Percentiles rank a stretch among this genome's conserved stretches.
Conservation (phyloP, 2,329 filamentous ascomycete species). For the Triangularia setosa region DNA sequence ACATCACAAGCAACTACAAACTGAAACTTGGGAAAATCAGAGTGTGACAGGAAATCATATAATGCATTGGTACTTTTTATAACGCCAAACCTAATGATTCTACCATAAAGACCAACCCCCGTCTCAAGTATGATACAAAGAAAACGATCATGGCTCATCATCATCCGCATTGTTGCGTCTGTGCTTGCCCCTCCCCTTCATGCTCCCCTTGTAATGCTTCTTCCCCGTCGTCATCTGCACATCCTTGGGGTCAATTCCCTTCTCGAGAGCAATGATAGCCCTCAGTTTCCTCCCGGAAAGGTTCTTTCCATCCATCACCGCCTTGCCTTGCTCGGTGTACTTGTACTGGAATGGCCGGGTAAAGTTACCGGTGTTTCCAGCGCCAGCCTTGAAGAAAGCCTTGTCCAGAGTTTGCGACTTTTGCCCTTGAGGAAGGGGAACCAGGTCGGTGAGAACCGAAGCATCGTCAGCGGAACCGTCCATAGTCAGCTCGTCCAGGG, state of each 20-base stretch:
- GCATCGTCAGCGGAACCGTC: constrained; percentile 28
- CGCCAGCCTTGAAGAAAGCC: constrained; percentile 74
- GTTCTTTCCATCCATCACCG: constrained; percentile 50
- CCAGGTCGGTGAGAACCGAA: constrained; percentile 43
- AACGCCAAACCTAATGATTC: not conserved
- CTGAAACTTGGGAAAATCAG: not conserved
- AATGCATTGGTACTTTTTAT: not conserved
- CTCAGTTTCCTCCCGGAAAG: constrained; percentile 79
- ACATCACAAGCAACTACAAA: not conserved
- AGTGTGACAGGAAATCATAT: not conserved
- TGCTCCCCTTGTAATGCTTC: constrained; percentile 89
- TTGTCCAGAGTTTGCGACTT: constrained; percentile 80
- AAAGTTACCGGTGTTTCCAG: constrained; percentile 61
- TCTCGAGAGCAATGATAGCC: constrained; percentile 77
- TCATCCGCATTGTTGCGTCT: constrained; percentile 41
- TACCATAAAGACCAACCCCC: not conserved
- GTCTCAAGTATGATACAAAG: not conserved
- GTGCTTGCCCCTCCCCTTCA: constrained; percentile 53
- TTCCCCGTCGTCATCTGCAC: constrained; percentile 64
- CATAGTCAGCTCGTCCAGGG: constrained; percentile 29
- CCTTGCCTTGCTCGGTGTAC: constrained; percentile 74
- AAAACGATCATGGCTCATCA: constrained; percentile 23
- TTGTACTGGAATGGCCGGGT: constrained; percentile 84
- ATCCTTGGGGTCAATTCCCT: constrained; percentile 78
- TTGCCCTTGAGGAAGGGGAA: constrained; percentile 55